These are phyloP conservation scores for Pistacia integerrima DNA, from an alignment of 345 rosid species.

Conservation along the genomic window DNA sequence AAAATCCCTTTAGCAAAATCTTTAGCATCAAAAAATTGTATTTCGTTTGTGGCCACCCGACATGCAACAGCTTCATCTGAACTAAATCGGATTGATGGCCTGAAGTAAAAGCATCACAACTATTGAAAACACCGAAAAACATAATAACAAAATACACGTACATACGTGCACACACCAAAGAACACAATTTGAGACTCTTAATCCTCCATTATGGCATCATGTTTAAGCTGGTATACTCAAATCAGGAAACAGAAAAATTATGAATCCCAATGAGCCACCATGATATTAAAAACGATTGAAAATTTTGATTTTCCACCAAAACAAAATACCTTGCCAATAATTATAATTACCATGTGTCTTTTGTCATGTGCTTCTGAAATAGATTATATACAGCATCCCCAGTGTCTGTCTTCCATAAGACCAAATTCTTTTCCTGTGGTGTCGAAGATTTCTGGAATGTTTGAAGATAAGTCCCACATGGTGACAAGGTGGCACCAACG, in stretches of 20 bases:
- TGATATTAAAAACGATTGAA: not conserved
- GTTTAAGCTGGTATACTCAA: not conserved
- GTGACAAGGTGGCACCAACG: slow-evolving; percentile 66
- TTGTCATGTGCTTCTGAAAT: slow-evolving; percentile 79
- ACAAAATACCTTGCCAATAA: not conserved
- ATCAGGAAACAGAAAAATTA: not conserved
- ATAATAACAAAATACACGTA: not conserved
- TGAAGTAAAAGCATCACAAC: slow-evolving; percentile 32
- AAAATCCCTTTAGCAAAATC: slow-evolving; percentile 82
- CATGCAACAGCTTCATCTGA: slow-evolving; percentile 82
- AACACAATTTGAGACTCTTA: not conserved
- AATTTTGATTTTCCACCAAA: not conserved
- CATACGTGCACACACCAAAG: not conserved
- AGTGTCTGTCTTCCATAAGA: slow-evolving; percentile 60
- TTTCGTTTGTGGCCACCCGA: slow-evolving; percentile 84
- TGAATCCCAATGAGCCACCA: not conserved
- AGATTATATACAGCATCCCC: slow-evolving; percentile 72
- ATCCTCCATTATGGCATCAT: not conserved
- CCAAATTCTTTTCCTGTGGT: slow-evolving; percentile 82
- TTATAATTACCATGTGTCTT: slow-evolving; percentile 65
- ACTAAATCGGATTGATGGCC: slow-evolving; percentile 84
- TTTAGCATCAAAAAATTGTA: slow-evolving; percentile 79
- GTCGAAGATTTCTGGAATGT: slow-evolving; percentile 79
- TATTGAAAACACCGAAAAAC: slow-evolving; percentile 8
- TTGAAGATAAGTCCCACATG: slow-evolving; percentile 79